Base-by-base conservation (phyloP, 139 green algal species). In the Chlamydomonas sphaeroides region DNA sequence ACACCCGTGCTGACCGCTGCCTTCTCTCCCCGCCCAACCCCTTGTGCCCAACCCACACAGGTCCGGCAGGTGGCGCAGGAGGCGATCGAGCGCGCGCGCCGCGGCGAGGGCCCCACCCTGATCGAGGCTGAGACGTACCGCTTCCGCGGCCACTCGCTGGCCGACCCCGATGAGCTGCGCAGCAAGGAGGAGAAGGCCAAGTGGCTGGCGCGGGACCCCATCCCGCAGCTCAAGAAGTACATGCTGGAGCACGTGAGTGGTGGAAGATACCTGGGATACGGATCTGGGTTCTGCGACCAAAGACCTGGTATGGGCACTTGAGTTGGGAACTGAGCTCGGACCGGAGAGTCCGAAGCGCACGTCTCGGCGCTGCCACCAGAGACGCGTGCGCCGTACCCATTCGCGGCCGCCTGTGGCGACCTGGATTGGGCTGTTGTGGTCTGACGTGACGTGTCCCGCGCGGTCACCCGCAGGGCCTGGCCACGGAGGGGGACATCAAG, bases 91-190 rank as follows among this genome's bases (percentile, higher is more conserved):
- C 91, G 97, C 26, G 97, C 97, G 2, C 91, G 97, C 33, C 85
- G 90, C 48, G 97, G 97, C 59, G 96, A 98, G 32, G 97, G 97
- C 33, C 97, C 97, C 71, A 99, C 97, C 0, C 92, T 99, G 38
- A 98, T 99, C 72, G 97, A 99, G 93, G 92, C 87, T 2, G 95
- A 99, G 90, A 99, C 97, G 0, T 99, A 99, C 94, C 93, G 97
- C 75, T 99, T 98, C 95, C 89, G 96, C 57, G 97, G 97, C 79
- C 97, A 99, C 91, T 99, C 97, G 25, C 91, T 99, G 79, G 97
- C 97, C 8, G 97, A 99, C 89, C 97, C 97, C 41, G 97, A 99
- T 88, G 97, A 99, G 91, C 95, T 99, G 77, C 90, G 97, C 53
- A 57, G 39, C 35, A 81, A 96, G 86, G 93, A 97, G 87, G 96